These are phyloP conservation scores for Craterostigma plantagineum DNA, from an alignment of 257 asterid species.

Conservation along the genomic window DNA sequence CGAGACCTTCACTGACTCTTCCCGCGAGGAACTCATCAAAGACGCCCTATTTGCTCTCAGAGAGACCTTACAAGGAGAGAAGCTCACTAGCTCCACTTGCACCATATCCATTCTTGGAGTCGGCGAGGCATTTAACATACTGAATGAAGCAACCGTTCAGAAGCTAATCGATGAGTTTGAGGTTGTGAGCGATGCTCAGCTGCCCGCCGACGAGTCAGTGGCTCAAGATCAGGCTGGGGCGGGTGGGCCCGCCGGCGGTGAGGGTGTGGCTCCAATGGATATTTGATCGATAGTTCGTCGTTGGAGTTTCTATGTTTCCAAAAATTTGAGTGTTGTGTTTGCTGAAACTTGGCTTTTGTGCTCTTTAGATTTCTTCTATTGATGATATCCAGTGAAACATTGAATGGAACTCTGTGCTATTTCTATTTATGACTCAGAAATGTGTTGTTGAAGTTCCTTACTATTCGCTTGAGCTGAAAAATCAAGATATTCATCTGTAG, in stretches of 20 bases:
- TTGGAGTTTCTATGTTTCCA: not conserved
- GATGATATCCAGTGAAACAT: no score
- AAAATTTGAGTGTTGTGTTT: no score
- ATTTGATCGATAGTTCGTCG: conserved; percentile 7
- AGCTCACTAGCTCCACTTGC: conserved; percentile 70
- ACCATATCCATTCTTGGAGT: conserved; percentile 70
- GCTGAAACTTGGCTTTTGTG: conserved; percentile 12
- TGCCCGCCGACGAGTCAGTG: conserved; percentile 24
- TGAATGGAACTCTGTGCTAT: no score
- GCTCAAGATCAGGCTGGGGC: conserved; percentile 23
- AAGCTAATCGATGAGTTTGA: conserved; percentile 62
- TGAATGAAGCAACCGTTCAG: conserved; percentile 69
- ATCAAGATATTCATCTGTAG: no score
- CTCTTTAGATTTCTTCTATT: conserved; percentile 1
- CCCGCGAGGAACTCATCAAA: conserved; percentile 68
- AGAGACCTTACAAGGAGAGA: conserved; percentile 90
- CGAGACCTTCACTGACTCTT: conserved; percentile 43
- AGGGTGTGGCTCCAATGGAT: conserved; percentile 75
- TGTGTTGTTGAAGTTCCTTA: no score
- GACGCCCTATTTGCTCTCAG: conserved; percentile 88
- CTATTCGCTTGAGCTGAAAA: no score
- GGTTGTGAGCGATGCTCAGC: conserved; percentile 52
- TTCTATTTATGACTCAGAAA: no score
- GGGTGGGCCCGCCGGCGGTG: conserved; percentile 21
- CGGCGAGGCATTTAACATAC: conserved; percentile 56